Evolutionary conservation across 169 alveolate species (phyloP), one percentile per base, ranked within the genome.

Genomic region (Eimeria acervulina): DNA sequence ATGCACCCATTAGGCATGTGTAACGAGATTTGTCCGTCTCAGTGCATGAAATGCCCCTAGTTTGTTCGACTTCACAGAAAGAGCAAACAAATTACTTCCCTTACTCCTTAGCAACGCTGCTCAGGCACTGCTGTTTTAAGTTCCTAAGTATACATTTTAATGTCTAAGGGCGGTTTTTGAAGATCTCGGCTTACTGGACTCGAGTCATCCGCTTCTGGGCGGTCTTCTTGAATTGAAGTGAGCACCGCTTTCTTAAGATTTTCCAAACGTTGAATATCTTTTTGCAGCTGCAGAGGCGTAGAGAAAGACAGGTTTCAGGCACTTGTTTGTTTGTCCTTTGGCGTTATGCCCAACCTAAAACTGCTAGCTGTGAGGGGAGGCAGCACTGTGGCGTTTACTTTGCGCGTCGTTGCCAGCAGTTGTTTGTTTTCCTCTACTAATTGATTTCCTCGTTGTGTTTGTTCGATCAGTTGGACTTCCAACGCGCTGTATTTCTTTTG

Each of bases 391-490:
- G 63, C 1, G 80, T 17, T 93, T 81, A 95, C 97, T 95, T 97
- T 97, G 95, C 97, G 97, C 55, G 97, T 97, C 33, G 98, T 97
- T 42, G 96, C 88, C 23, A 98, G 95, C 51, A 98, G 95, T 68
- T 97, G 97, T 74, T 97, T 97, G 97, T 98, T 98, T 95, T 98
- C 99, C 66, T 97, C 98, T 0, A 98, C 96, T 84, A 98, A 80
- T 59, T 97, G 98, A 91, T 98, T 97, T 51, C 98, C 98, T n/a
- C 98, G 96, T 95, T 98, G 99, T 31, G 98, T 97, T 61, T 97
- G 89, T 89, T 98, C 98, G 47, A 98, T 96, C 70, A 98, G 96
- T 95, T 98, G 98, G 21, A 97, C 99, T 74, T 98, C 99, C 59
- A 98, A 93, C 87, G 97, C 96, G 96, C 98, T 97, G 97, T 96